Evolutionary conservation across 1,284 basidiomycete genomes (phyloP).

Genomic region (Bondarzewia mesenterica): DNA sequence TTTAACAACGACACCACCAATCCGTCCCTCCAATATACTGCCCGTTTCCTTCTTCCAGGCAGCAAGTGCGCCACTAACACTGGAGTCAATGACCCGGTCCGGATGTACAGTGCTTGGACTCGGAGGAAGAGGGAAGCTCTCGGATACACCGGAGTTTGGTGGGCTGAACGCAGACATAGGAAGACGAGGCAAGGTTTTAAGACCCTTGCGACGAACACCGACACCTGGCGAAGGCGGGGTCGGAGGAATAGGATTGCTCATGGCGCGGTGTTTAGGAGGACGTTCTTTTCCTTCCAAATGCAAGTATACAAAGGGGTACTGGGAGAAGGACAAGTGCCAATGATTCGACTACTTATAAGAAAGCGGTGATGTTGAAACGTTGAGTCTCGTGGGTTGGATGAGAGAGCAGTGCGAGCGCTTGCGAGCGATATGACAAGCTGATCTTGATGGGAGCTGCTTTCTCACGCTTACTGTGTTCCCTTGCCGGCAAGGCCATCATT

Average conservation of each 20-base stretch:
- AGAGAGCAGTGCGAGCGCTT: too few relatives aligned
- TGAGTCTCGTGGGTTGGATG: too few relatives aligned
- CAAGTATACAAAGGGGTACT: background rate
- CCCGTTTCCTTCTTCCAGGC: constrained; percentile 50
- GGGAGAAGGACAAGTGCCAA: too few relatives aligned
- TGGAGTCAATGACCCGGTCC: constrained; percentile 55
- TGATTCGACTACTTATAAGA: too few relatives aligned
- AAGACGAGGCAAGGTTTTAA: constrained; percentile 56
- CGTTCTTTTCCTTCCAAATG: too few relatives aligned
- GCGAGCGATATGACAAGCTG: too few relatives aligned
- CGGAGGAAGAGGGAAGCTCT: constrained; percentile 58
- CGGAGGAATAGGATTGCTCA: constrained; percentile 7
- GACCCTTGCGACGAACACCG: constrained; percentile 41
- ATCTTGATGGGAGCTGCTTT: too few relatives aligned
- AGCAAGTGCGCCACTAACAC: constrained; percentile 36
- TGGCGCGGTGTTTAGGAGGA: too few relatives aligned
- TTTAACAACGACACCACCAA: constrained; percentile 44
- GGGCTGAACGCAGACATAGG: constrained; percentile 66
- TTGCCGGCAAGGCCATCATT: too few relatives aligned
- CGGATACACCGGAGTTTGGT: constrained; percentile 55
- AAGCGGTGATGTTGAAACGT: too few relatives aligned
- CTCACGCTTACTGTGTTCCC: too few relatives aligned
- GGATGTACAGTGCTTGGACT: constrained; percentile 63
- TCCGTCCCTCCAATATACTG: constrained; percentile 32
- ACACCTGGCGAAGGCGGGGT: constrained; percentile 33